Base-by-base conservation (phyloP, 805 yeast species). In the Candida loeiensis region DNA sequence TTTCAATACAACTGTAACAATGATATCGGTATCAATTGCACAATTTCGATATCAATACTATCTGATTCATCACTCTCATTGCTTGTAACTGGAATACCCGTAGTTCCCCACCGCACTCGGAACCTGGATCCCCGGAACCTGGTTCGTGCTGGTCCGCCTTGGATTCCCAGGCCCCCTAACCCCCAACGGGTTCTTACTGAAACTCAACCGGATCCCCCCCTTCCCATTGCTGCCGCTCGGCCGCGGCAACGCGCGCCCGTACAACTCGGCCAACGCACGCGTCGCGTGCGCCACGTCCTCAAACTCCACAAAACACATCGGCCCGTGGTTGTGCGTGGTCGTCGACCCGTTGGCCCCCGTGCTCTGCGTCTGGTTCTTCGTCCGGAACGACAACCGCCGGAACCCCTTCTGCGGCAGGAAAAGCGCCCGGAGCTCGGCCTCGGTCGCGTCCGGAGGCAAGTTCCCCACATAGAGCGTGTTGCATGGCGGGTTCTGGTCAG, bases 301-400 rank as follows among this genome's bases (percentile, higher is more conserved):
- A 67, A 93, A 93, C 69, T 93, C 99, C 40, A 93, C 99, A 72
- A 93, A 93, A 63, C 99, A 93, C 98, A 93, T 93, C 40, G 99
- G 99, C 4, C 99, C 98, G 65, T 85, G 95, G 49, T 77, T 76
- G 43, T 64, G 67, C 31, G 54, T 49, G 17, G 39, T 44, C 36
- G 43, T 39, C 9, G 56, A 39, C 0, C 54, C 46, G 31, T 71
- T 69, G 14, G 44, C 36, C 3, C 58, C 53, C 11, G 53, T 51
- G 45, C 51, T 44, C 45, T 45, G 45, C 18, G 62, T 47, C 44
- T 58, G 64, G 44, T 61, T 64, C 63, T 89, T 88, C 13, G 95
- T 90, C 52, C 96, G 76, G 71, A 93, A 93, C 14, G 95, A 85
- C 38, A 93, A 73, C 40, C 99, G 73, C 58, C 95, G 82, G 69